These are phyloP conservation scores for Botrytis byssoidea DNA, from an alignment of 2,329 filamentous ascomycete genomes.

Conservation along the genomic window DNA sequence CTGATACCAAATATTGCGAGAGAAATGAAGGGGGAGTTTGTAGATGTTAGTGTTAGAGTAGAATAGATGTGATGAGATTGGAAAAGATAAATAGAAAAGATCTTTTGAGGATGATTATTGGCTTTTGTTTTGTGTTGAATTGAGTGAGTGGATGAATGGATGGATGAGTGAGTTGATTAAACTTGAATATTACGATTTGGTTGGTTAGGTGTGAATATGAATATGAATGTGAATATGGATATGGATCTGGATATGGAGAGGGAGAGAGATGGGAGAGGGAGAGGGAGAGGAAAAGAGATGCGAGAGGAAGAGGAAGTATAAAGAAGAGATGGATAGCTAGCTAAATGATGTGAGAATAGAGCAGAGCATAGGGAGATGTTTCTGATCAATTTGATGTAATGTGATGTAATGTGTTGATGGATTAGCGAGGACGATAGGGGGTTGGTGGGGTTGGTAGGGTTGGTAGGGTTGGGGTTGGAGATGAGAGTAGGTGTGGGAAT, in stretches of 20 bases:
- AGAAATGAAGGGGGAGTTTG: not conserved
- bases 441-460: too few species aligned
- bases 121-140: not conserved
- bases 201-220: not conserved
- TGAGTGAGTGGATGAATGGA: not conserved
- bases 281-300: too few species aligned
- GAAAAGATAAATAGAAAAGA: not conserved
- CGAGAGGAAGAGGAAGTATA: too few species aligned
- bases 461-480: too few species aligned
- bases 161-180: not conserved
- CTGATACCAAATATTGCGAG: not conserved
- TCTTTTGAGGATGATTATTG: not conserved
- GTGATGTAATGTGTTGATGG: not conserved
- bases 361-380: too few species aligned
- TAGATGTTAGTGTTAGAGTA: not conserved
- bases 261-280: too few species aligned
- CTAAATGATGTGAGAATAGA: too few species aligned
- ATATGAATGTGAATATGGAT: not conserved
- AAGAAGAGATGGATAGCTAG: too few species aligned
- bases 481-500: too few species aligned
- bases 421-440: not conserved
- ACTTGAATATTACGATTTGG: fast-evolving
- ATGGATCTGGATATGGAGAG: too few species aligned
- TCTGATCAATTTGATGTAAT: too few species aligned
- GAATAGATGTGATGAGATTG: not conserved